phyloP scores from a whole-genome alignment of 371 early-diverging fungal genomes.

The Mortierella polycephala region DNA sequence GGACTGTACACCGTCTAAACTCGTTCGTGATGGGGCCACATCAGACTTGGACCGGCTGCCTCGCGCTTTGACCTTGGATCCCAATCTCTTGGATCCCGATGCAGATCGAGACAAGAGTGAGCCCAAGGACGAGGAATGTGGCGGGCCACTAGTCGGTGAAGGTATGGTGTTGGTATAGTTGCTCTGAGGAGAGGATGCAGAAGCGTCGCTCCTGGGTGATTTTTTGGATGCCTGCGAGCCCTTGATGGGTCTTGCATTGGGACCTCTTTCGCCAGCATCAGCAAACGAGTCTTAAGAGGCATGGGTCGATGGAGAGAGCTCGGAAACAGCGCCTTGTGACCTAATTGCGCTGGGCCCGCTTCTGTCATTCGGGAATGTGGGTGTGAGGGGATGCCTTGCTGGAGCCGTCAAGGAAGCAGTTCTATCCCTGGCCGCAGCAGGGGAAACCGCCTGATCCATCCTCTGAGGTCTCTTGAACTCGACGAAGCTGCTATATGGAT shows the following conservation, averaged over 20 bases:
- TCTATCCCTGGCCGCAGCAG: not conserved
- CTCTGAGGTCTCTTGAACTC: conserved; percentile 22
- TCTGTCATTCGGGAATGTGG: conserved; percentile 14
- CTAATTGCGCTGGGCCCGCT: not conserved
- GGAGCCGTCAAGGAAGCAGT: not conserved
- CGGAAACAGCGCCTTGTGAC: not conserved
- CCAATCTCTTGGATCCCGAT: conserved; percentile 29
- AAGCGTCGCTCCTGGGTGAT: conserved; percentile 9
- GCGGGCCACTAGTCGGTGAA: not conserved
- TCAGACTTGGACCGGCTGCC: conserved; percentile 42
- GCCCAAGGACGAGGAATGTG: conserved; percentile 9
- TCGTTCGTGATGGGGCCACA: conserved; percentile 4
- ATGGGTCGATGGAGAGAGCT: not conserved
- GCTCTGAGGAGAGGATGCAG: not conserved
- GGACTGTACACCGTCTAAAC: conserved; percentile 7
- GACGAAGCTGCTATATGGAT: conserved; percentile 27
- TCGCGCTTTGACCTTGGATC: conserved; percentile 18
- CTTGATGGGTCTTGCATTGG: conserved; percentile 4
- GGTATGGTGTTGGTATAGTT: not conserved
- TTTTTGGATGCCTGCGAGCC: conserved; percentile 8
- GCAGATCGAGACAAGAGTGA: conserved; percentile 28
- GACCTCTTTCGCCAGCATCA: not conserved
- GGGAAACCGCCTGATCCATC: not conserved
- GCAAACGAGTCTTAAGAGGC: not conserved
- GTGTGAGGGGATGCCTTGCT: conserved; percentile 26